Conservation (phyloP, 805 yeast species). For the Ogataea neopini region DNA sequence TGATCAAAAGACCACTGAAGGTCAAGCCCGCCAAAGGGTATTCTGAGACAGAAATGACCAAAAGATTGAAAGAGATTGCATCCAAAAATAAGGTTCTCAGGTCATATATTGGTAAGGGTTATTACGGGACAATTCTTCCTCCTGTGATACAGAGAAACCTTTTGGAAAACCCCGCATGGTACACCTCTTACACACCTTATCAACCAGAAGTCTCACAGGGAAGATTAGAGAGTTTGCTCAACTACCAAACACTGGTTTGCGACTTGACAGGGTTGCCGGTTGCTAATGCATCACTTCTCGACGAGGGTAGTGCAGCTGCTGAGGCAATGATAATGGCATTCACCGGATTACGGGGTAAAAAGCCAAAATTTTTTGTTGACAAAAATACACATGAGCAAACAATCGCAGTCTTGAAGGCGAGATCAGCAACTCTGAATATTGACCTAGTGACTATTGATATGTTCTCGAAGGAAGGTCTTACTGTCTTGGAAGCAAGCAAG, state of each 20-base stretch:
- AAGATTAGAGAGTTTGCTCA: conserved; percentile 83
- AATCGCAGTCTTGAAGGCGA: conserved; percentile 69
- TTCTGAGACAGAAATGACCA: conserved; percentile 79
- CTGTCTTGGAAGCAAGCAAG: conserved; percentile 36
- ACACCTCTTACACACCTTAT: conserved; percentile 97
- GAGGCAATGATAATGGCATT: conserved; percentile 91
- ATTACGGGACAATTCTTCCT: conserved; percentile 86
- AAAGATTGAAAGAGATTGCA: conserved; percentile 68
- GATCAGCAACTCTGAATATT: conserved; percentile 76
- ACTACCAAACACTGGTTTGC: conserved; percentile 88
- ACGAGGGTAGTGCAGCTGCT: conserved; percentile 97
- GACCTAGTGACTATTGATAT: conserved; percentile 60
- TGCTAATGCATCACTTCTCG: conserved; percentile 91
- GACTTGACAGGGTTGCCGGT: conserved; percentile 94
- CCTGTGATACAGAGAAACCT: conserved; percentile 91
- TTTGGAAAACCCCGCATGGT: conserved; percentile 96
- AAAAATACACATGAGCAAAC: conserved; percentile 82
- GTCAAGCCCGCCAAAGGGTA: conserved; percentile 73
- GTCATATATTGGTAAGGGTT: conserved; percentile 91
- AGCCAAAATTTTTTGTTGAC: conserved; percentile 69
- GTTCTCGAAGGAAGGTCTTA: conserved; percentile 41
- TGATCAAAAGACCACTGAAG: conserved; percentile 64
- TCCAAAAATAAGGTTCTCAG: conserved; percentile 69
- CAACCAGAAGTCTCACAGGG: conserved; percentile 99
- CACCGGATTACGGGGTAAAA: conserved; percentile 67